A percentile compares a stretch with the other conserved stretches of the same genome.
Evolutionary conservation across 805 yeast genomes (phyloP).

Genomic region (Cyberlindnera japonica): DNA sequence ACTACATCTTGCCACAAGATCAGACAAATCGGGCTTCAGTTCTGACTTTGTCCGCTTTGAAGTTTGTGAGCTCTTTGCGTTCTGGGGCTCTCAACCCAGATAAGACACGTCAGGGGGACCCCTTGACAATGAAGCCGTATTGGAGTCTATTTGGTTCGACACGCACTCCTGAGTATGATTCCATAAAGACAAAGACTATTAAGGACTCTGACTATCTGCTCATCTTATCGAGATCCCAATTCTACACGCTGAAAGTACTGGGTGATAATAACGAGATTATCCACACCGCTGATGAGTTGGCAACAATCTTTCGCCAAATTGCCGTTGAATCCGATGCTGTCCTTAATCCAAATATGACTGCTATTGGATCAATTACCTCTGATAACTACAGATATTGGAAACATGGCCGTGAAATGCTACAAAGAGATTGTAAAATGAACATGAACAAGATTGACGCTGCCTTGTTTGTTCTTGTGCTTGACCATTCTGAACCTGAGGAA

Average conservation of each 20-base stretch:
- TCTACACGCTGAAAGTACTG: slow-evolving; percentile 82
- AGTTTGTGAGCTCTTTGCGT: slow-evolving; percentile 60
- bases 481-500: slow-evolving; percentile 62
- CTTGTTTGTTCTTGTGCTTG: slow-evolving; percentile 75
- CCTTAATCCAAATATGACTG: slow-evolving; percentile 61
- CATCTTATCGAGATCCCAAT: slow-evolving; percentile 76
- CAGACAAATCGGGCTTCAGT: slow-evolving; percentile 70
- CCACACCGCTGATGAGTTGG: slow-evolving; percentile 63
- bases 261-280: slow-evolving; percentile 63
- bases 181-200: slow-evolving; percentile 73
- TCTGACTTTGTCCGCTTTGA: slow-evolving; percentile 58
- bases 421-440: slow-evolving; percentile 35
- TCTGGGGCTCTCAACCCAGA: slow-evolving; percentile 55
- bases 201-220: slow-evolving; percentile 65
- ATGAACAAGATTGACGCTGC: slow-evolving; percentile 63
- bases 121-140: slow-evolving; percentile 67
- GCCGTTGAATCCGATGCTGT: slow-evolving; percentile 59
- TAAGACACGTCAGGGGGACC: slow-evolving; percentile 45
- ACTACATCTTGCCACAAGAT: slow-evolving; percentile 48
- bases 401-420: slow-evolving; percentile 52
- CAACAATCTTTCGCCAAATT: slow-evolving; percentile 60
- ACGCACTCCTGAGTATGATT: slow-evolving; percentile 48
- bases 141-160: slow-evolving; percentile 66
- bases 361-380: slow-evolving; percentile 84
- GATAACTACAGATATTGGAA: slow-evolving; percentile 87